Evolutionary conservation across 2,329 filamentous ascomycete species (phyloP).

Genomic region (Stagonosporopsis rhizophila): DNA sequence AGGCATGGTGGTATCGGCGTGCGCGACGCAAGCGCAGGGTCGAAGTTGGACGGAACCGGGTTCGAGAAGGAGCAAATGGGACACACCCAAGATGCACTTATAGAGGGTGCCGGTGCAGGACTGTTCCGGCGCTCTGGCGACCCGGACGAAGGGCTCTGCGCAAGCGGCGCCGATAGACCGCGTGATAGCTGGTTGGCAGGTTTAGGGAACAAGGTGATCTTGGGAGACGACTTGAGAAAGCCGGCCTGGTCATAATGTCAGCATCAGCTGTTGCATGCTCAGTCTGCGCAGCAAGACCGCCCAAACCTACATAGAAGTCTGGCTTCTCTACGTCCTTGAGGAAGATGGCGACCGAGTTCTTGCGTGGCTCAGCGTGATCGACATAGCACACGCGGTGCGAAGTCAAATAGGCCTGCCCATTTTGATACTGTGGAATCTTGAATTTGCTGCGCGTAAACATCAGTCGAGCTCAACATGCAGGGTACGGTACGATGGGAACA

Average conservation of each 20-base stretch:
- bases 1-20: slow-evolving; percentile 86
- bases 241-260: slow-evolving; percentile 66
- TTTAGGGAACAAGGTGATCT: slow-evolving; percentile 89
- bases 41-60: slow-evolving; percentile 90
- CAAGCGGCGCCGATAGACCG: slow-evolving; percentile 53
- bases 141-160: slow-evolving; percentile 34
- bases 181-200: slow-evolving; percentile 70
- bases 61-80: slow-evolving; percentile 96
- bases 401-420: slow-evolving; percentile 95
- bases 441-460: slow-evolving; percentile 71
- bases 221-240: slow-evolving; percentile 93
- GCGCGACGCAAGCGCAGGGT: slow-evolving; percentile 78
- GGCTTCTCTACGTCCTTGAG: slow-evolving; percentile 89
- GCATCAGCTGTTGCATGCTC: slow-evolving; percentile 23
- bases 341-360: slow-evolving; percentile 83
- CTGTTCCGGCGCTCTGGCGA: slow-evolving; percentile 46
- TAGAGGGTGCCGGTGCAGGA: slow-evolving; percentile 57
- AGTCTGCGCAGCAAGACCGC: slow-evolving; percentile 6
- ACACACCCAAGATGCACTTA: slow-evolving; percentile 88
- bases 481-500: slow-evolving; percentile 50
- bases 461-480: slow-evolving; percentile 18
- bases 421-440: slow-evolving; percentile 92
- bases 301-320: slow-evolving; percentile 65
- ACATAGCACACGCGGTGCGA: slow-evolving; percentile 96
- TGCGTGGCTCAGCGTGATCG: slow-evolving; percentile 83